Evolutionary conservation across 345 rosid genomes (phyloP), one percentile per base, ranked within the genome.

Genomic region (Eucalyptus grandis): DNA sequence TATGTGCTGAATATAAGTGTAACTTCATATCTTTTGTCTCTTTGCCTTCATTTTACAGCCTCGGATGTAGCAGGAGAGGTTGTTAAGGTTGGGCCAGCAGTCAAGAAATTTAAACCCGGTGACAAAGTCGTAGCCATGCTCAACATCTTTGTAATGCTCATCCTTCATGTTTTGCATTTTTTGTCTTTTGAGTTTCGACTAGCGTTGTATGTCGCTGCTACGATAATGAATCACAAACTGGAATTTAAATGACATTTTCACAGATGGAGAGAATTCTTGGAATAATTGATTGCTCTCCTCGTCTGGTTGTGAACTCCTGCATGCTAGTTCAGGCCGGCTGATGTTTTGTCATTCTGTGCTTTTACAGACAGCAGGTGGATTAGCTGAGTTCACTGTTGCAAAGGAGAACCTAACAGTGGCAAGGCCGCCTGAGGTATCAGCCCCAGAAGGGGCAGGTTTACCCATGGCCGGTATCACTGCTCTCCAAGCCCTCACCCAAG

Each of bases 301-400:
- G 80, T 67, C 80, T 8, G 80, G 16, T 9, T 67, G 80, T 67
- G 80, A 67, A 31, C 80, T 67, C 80, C 21, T 67, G 8, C 80
- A 17, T 9, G 43, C 21, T 15, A 15, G 22, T 67, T 31, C 80
- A 67, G 43, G 80, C 40, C 40, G 40, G 43, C 43, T 67, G 80
- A 67, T 67, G 80, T 8, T 31, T 3, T 31, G 17, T 34, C 19
- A 31, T 67, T 67, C 43, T 31, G 43, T 67, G 80, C 40, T 67
- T 67, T 67, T 7, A 86, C 87, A 95, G 97, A 88, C 16, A 24
- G 94, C 91, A 53, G 93, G 94, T 46, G 94, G 96, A 87, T 77
- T 97, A 87, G 98, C 97, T 86, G 96, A 96, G 91, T 95, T 62
- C 50, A 94, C 93, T 9, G 94, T 95, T 89, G 96, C 96, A 34